Evolutionary conservation across 2,329 filamentous ascomycete genomes (phyloP), one percentile per base, ranked within the genome.

Genomic region (Pseudopyrenochaeta lycopersici): DNA sequence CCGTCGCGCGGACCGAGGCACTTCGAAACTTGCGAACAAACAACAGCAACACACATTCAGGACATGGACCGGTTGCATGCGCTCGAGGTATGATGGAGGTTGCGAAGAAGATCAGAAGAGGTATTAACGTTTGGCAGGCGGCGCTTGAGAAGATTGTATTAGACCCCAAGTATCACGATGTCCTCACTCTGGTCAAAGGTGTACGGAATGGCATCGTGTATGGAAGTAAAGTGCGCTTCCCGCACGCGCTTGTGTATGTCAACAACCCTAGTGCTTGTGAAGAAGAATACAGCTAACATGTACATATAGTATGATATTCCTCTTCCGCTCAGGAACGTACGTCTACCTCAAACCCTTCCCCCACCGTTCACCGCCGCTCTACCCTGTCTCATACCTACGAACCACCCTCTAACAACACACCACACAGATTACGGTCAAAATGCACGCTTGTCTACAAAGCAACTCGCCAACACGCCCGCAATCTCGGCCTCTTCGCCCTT

Each of bases 131-230:
- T 4, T 1, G n/a, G 27, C 68, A 94, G 90, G 81, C 83, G 64
- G 82, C 84, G 57, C 79, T 93, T 66, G 92, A 96, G 80, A 84
- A 85, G 64, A 83, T 97, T 51, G 82, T 93, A 63, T 85, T 95
- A 58, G 88, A 98, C 74, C 92, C 93, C 5, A 84, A 87, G 63
- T 91, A 97, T 79, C 91, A 95, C 69, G 91, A 95, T 68, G 76
- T 92, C 50, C 85, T 99, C 58, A 87, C 91, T 52, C 83, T 99
- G 64, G 76, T 97, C 76, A 99, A 99, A 84, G 92, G 88, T 69
- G 90, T 95, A 64, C 92, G 95, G 78, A 99, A 98, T 87, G 95
- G 95, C 76, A 88, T 93, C 63, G 92, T 99, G 60, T 99, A 99
- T 79, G 95, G 95, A 56, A 88, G 91, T 68, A 98, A 98, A 85